Evolutionary conservation across 805 yeast genomes (phyloP), one percentile per base, ranked within the genome.

Genomic region (Spathaspora girioi): DNA sequence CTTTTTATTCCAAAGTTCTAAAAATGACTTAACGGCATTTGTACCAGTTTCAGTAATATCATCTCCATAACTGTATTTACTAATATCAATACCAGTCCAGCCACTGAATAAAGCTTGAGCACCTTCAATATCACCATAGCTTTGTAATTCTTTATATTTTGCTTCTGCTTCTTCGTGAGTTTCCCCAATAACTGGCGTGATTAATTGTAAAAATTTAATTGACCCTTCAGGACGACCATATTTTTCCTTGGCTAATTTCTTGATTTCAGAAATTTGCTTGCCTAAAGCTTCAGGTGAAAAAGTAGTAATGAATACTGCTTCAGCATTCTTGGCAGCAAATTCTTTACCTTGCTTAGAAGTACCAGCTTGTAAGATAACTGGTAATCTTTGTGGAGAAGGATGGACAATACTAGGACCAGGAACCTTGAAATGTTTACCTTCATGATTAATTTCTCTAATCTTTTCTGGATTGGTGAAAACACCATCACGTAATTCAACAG

Each of bases 281-380:
- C 59, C 65, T 38, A 72, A 55, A 7, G 46, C 51, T 29, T 59
- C 63, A 4, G 77, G 73, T 4, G 69, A 61, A 38, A 63, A 59
- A 4, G 69, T 69, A n/a, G 69, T 63, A n/a, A 70, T 61, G 53
- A 76, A 76, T 4, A 73, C 68, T 12, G 66, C 69, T 55, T 76
- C 80, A 0, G 78, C 79, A 56, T 70, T 66, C 51, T 67, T 67
- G 7, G 80, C 76, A 2, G 76, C 79, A 51, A 72, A 64, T 14
- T 71, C 70, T 35, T 64, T 62, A 8, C 80, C 80, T 18, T 62
- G 63, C 10, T 67, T 58, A 7, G 79, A 75, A 20, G 74, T 61
- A 3, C 80, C 80, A 2, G 80, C 80, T 57, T 75, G 78, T 41
- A 75, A 63, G 38, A 76, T 57, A 9, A 76, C 70, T 2, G 80